phyloP scores from a whole-genome alignment of 495 filamentous ascomycete species.

The Aspergillus bridgeri region DNA sequence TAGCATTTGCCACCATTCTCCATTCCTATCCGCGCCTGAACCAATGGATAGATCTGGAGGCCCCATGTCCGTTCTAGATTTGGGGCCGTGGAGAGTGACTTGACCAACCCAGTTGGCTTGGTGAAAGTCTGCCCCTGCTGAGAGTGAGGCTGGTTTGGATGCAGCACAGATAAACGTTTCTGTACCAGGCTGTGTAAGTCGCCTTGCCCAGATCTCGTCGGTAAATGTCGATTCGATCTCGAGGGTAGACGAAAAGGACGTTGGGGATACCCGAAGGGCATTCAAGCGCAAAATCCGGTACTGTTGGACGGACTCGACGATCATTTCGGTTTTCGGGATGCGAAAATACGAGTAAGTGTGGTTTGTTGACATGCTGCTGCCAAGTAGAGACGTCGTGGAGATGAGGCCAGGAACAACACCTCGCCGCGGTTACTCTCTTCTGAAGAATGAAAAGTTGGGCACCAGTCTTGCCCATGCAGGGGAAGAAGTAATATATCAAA shows the following conservation, averaged over 20 bases:
- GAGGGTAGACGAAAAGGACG: constrained; percentile 33
- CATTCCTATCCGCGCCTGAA: constrained; percentile 11
- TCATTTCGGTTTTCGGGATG: constrained; percentile 6
- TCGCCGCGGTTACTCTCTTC: too few relatives aligned
- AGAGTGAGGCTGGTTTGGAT: constrained; percentile 5
- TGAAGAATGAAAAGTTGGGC: too few relatives aligned
- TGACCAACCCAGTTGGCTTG: constrained; percentile 29
- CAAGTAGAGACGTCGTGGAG: too few relatives aligned
- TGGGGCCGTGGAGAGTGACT: constrained; percentile 31
- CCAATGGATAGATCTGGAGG: constrained; percentile 23
- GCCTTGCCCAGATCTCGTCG: constrained; percentile 25
- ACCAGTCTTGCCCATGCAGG: too few relatives aligned
- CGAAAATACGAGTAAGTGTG: constrained; percentile 12
- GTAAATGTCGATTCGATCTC: constrained; percentile 28
- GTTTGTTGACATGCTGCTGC: not conserved
- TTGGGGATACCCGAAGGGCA: constrained; percentile 21
- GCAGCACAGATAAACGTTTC: constrained; percentile 35
- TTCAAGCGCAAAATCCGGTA: constrained; percentile 21
- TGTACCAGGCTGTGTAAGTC: constrained; percentile 13
- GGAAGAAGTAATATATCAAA: too few relatives aligned
- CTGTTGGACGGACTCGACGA: constrained; percentile 14
- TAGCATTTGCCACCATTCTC: constrained; percentile 35
- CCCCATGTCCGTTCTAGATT: constrained; percentile 14
- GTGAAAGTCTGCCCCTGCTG: constrained; percentile 3
- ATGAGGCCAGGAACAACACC: too few relatives aligned